These are phyloP conservation scores for Termitomyces sp. DNA, from an alignment of 768 basidiomycete genomes.

Conservation along the genomic window DNA sequence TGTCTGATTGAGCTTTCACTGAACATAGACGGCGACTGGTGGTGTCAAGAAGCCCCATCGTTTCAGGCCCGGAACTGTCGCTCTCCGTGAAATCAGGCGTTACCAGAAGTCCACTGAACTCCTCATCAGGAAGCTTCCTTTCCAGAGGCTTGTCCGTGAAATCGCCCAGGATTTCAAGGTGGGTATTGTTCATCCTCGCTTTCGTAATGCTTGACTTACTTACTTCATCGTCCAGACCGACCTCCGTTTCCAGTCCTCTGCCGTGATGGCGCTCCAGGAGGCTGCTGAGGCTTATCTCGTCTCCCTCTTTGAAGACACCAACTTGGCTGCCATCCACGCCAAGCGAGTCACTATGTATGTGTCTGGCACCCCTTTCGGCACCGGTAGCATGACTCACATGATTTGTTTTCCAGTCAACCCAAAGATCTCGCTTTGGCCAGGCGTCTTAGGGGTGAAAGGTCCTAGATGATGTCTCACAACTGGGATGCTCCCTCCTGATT, in stretches of 20 bases:
- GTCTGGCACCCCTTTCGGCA: not conserved
- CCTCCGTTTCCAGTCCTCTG: slow-evolving; percentile 93
- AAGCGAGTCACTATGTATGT: slow-evolving; percentile 72
- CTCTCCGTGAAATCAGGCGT: slow-evolving; percentile 96
- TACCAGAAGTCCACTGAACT: slow-evolving; percentile 99
- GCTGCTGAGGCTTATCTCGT: slow-evolving; percentile 89
- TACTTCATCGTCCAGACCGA: slow-evolving; percentile 51
- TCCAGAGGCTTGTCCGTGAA: slow-evolving; percentile 97
- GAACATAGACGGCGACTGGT: slow-evolving; percentile 67
- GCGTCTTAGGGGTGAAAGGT: slow-evolving; percentile 82
- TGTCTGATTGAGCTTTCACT: slow-evolving; percentile 15
- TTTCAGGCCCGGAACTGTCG: slow-evolving; percentile 97
- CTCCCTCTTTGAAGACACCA: slow-evolving; percentile 84
- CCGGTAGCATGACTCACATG: slow-evolving; percentile 14
- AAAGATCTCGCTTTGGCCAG: slow-evolving; percentile 87
- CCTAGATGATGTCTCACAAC: slow-evolving; percentile 35
- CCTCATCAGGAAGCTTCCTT: slow-evolving; percentile 98
- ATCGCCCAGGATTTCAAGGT: slow-evolving; percentile 98
- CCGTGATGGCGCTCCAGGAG: slow-evolving; percentile 91
- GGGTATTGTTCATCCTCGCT: slow-evolving; percentile 10
- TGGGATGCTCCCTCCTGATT: not conserved
- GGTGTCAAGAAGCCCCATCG: slow-evolving; percentile 99
- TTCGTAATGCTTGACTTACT: not conserved
- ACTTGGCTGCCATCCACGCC: slow-evolving; percentile 88
- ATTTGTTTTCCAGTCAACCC: slow-evolving; percentile 51